Evolutionary conservation across 148 eudicot species (phyloP), one percentile per base, ranked within the genome.

Genomic region (Nepenthes mirabilis): DNA sequence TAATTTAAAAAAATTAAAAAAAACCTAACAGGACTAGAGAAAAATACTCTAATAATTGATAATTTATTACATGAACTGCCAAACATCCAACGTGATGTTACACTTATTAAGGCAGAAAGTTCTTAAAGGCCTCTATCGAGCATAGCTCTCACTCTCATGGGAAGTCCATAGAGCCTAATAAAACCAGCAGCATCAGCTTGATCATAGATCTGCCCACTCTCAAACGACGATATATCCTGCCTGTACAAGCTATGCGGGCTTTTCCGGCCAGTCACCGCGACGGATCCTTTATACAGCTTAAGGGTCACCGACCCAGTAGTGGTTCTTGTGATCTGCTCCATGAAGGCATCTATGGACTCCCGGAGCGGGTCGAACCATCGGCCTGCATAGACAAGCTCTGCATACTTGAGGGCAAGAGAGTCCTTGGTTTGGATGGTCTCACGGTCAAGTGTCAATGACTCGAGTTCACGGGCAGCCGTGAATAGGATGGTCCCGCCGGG

Each of bases 161-260:
- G 88, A 54, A 90, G 75, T 43, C 97, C 95, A 68, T 84, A 84
- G 6, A 90, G 88, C 77, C 78, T 68, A 36, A 87, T 90, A 65
- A 87, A 90, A 1, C 97, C 97, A 62, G 87, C 97, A 60, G 95
- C 97, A 79, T 90, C 95, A 0, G 97, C 97, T 51, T 87, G 97
- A 58, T 87, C 65, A 56, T 90, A 90, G 32, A 90, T 84, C 52
- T 78, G 62, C 57, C 97, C 91, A 10, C 73, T 87, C 74, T 90
- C 97, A 11, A 90, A 90, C 1, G 97, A 90, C 0, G 95, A 87
- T 36, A 90, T 90, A 34, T 87, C 95, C 66, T 87, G 79, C 59
- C 91, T 77, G 70, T 84, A 90, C 58, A 90, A 68, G 64, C 95
- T 90, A 36, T 67, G 65, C 0, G 95, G 97, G 60, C 97, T 90